These are phyloP conservation scores for Aspergillus affinis DNA, from an alignment of 495 filamentous ascomycete genomes.

Conservation along the genomic window DNA sequence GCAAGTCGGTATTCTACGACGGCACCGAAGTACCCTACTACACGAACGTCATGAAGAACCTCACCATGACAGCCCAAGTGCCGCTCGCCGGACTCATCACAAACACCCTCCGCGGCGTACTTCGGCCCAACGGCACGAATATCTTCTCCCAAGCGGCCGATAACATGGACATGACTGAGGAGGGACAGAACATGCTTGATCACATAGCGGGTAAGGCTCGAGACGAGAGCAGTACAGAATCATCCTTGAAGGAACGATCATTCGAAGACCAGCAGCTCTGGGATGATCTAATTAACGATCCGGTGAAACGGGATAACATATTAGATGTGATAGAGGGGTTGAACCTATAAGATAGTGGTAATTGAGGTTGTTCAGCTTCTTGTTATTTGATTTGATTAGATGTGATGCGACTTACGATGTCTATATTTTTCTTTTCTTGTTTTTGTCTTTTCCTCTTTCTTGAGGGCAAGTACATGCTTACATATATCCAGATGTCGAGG, in stretches of 20 bases:
- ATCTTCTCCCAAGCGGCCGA: not conserved
- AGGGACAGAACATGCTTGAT: not conserved
- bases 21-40: slow-evolving; percentile 41
- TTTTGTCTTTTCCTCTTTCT: not conserved
- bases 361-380: not conserved
- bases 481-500: not conserved
- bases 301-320: not conserved
- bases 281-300: not conserved
- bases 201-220: not conserved
- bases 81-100: slow-evolving; percentile 27
- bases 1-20: slow-evolving; percentile 33
- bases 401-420: not conserved
- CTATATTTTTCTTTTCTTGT: not conserved
- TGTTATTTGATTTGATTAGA: not conserved
- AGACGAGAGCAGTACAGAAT: not conserved
- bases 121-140: not conserved
- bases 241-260: not conserved
- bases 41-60: slow-evolving; percentile 36
- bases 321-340: not conserved
- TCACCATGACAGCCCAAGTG: slow-evolving; percentile 35
- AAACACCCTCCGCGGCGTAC: slow-evolving; percentile 31
- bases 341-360: not conserved
- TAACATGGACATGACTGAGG: not conserved
- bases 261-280: not conserved
- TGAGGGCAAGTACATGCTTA: not conserved